Conservation (phyloP, 1,284 basidiomycete species). For the Polyporus tsugae region DNA sequence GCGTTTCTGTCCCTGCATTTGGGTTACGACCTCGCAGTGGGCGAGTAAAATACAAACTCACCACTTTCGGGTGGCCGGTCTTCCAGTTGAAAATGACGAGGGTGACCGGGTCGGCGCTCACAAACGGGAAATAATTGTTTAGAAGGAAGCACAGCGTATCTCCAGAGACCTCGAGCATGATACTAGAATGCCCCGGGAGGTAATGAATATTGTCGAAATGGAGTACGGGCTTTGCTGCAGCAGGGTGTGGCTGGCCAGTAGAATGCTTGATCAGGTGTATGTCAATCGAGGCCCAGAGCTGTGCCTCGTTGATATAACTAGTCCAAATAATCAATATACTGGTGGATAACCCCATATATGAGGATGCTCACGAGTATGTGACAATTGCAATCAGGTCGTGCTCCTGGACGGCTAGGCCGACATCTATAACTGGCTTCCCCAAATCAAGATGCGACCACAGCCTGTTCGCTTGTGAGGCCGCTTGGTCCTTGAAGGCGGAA, state of each 20-base stretch:
- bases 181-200: conserved; percentile 36
- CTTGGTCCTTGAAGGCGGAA: conserved; percentile 10
- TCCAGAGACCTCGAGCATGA: conserved; percentile 59
- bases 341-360: not conserved
- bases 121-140: conserved; percentile 40
- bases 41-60: conserved; percentile 32
- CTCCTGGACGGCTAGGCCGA: conserved; percentile 54
- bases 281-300: conserved; percentile 35
- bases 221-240: conserved; percentile 48
- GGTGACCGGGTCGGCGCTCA: conserved; percentile 46
- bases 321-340: not conserved
- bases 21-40: not conserved
- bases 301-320: conserved; percentile 27
- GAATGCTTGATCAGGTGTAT: conserved; percentile 51
- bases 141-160: conserved; percentile 55
- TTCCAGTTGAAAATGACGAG: conserved; percentile 54
- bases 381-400: conserved; percentile 55
- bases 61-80: conserved; percentile 46
- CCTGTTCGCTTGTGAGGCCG: not conserved
- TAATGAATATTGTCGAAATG: conserved; percentile 38
- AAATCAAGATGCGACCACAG: conserved; percentile 46
- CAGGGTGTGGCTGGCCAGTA: conserved; percentile 52
- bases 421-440: conserved; percentile 40
- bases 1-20: conserved; percentile 27
- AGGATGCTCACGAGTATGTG: conserved; percentile 43